phyloP scores from a whole-genome alignment of 768 basidiomycete genomes.

The Trametes punicea region DNA sequence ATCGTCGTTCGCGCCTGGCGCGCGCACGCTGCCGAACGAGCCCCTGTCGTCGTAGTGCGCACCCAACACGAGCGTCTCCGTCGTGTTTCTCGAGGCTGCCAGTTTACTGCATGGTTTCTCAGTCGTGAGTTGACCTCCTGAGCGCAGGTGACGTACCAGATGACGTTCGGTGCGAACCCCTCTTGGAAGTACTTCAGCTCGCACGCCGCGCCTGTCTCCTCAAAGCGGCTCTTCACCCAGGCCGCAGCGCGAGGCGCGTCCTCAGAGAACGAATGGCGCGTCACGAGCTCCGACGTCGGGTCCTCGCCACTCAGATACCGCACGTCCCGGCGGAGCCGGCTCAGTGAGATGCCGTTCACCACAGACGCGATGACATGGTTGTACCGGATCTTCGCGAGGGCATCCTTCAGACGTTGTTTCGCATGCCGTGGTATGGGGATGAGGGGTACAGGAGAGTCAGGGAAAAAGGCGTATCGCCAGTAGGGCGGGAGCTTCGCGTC shows the following conservation, averaged over 20 bases:
- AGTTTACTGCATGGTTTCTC: conserved; percentile 46
- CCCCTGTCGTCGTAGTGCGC: conserved; percentile 92
- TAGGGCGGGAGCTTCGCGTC: conserved; percentile 55
- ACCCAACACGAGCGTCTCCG: conserved; percentile 66
- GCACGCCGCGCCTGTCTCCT: conserved; percentile 74
- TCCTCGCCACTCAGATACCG: conserved; percentile 86
- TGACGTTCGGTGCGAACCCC: conserved; percentile 83
- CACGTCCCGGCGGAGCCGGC: conserved; percentile 65
- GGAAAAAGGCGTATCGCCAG: conserved; percentile 69
- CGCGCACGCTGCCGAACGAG: conserved; percentile 72
- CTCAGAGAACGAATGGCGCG: conserved; percentile 74
- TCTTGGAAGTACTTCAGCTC: conserved; percentile 57
- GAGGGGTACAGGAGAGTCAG: conserved; percentile 44
- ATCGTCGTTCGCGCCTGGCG: conserved; percentile 64
- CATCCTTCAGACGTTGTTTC: conserved; percentile 48
- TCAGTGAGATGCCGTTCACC: conserved; percentile 63
- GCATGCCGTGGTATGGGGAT: conserved; percentile 56
- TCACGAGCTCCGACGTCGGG: conserved; percentile 62
- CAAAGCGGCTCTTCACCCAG: conserved; percentile 72
- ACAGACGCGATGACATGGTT: conserved; percentile 64
- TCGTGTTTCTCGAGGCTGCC: conserved; percentile 46
- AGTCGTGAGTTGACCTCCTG: background rate
- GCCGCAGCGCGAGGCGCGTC: conserved; percentile 64
- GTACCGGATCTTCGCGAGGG: conserved; percentile 61
- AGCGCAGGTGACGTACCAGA: conserved; percentile 51